These are phyloP conservation scores for Catunica adiposa DNA, from an alignment of 2,329 filamentous ascomycete species.

Conservation along the genomic window DNA sequence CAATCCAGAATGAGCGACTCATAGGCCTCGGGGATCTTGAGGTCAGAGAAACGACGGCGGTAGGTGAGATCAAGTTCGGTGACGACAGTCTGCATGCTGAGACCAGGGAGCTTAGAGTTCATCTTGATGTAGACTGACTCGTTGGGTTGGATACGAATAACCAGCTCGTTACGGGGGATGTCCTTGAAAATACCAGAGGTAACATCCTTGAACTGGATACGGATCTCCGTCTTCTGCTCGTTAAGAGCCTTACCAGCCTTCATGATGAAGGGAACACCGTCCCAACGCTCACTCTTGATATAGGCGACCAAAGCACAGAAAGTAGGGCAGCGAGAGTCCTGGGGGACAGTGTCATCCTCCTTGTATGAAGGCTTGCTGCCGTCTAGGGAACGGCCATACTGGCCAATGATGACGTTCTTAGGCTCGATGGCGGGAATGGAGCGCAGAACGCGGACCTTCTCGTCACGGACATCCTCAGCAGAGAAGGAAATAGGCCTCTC, in stretches of 20 bases:
- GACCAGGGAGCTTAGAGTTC: constrained; percentile 97
- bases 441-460: constrained; percentile 92
- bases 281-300: constrained; percentile 99
- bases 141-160: constrained; percentile 98
- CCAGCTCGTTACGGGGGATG: constrained; percentile 95
- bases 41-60: constrained; percentile 91
- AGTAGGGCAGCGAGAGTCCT: constrained; percentile 91
- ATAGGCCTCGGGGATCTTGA: constrained; percentile 98
- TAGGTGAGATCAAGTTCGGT: constrained; percentile 98
- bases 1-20: constrained; percentile 95
- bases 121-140: constrained; percentile 99
- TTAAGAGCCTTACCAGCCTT: constrained; percentile 98
- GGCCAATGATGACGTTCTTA: constrained; percentile 98
- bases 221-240: constrained; percentile 98
- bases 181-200: constrained; percentile 99
- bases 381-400: constrained; percentile 92
- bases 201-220: constrained; percentile 98
- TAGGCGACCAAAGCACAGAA: constrained; percentile 95
- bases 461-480: constrained; percentile 92
- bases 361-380: constrained; percentile 95
- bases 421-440: constrained; percentile 90
- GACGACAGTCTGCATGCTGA: constrained; percentile 98
- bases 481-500: constrained; percentile 97
- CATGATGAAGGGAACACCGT: constrained; percentile 96
- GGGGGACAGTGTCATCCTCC: constrained; percentile 95